phyloP scores from a whole-genome alignment of 768 basidiomycete species.

The Coprinellus micaceus region DNA sequence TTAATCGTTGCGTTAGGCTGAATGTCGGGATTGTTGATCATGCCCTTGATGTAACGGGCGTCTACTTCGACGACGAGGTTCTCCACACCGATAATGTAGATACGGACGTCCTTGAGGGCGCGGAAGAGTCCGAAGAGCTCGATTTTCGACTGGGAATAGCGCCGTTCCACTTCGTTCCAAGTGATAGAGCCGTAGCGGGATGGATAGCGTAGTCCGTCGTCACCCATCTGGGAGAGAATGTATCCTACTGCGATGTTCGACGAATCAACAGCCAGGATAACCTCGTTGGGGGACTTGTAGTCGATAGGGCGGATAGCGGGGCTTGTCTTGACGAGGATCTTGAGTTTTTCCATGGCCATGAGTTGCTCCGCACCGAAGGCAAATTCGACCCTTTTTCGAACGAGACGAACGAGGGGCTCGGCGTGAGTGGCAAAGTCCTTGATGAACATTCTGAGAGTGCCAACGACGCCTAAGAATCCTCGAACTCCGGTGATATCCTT shows the following conservation, averaged over 20 bases:
- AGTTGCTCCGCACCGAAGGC: no score
- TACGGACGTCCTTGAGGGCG: slow-evolving; percentile 14
- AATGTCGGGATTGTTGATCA: slow-evolving; percentile 29
- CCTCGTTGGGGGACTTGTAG: no score
- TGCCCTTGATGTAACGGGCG: slow-evolving; percentile 31
- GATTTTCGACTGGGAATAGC: slow-evolving; percentile 30
- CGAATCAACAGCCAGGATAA: no score
- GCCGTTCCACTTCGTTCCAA: slow-evolving; percentile 22
- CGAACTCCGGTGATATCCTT: slow-evolving; percentile 7
- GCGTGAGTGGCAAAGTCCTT: slow-evolving; percentile 19
- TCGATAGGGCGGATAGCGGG: no score
- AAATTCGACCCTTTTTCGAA: no score
- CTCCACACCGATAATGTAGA: neutral
- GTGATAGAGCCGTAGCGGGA: no score
- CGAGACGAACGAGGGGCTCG: slow-evolving; percentile 16
- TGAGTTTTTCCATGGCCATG: no score
- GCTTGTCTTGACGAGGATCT: no score
- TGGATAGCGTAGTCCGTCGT: no score
- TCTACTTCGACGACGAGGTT: slow-evolving; percentile 26
- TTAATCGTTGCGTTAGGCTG: slow-evolving; percentile 28
- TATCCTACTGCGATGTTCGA: no score
- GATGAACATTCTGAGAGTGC: slow-evolving; percentile 26
- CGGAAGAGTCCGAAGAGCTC: slow-evolving; percentile 31
- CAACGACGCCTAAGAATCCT: slow-evolving; percentile 27
- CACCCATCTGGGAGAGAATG: no score